These are phyloP conservation scores for Penicillium argentinense DNA, from an alignment of 495 filamentous ascomycete species.

Conservation along the genomic window DNA sequence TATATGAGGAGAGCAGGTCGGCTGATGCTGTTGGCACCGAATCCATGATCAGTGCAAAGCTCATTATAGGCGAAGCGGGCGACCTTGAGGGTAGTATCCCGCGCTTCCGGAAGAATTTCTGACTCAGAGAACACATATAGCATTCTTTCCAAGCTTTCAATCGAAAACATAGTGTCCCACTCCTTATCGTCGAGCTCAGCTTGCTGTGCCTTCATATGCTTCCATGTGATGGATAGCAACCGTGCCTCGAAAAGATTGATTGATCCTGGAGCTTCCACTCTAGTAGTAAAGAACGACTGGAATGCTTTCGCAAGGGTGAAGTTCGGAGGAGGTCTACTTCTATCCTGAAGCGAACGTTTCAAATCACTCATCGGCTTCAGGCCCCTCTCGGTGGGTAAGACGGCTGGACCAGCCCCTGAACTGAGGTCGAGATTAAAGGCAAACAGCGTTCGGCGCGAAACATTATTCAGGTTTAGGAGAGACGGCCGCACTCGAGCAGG, in stretches of 20 bases:
- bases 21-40: constrained; percentile 34
- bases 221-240: constrained; percentile 55
- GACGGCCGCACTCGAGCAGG: constrained; percentile 23
- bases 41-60: constrained; percentile 42
- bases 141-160: constrained; percentile 51
- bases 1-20: constrained; percentile 48
- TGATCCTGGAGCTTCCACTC: constrained; percentile 42
- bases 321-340: constrained; percentile 54
- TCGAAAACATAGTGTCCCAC: constrained; percentile 43
- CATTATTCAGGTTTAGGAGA: constrained; percentile 17
- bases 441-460: constrained; percentile 36
- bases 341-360: constrained; percentile 32
- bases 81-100: constrained; percentile 43
- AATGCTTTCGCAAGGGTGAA: constrained; percentile 64
- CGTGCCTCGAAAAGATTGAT: constrained; percentile 67
- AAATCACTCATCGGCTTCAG: constrained; percentile 46
- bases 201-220: constrained; percentile 51
- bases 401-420: constrained; percentile 17
- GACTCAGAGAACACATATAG: constrained; percentile 40
- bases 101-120: constrained; percentile 35
- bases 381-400: constrained; percentile 41
- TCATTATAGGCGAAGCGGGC: constrained; percentile 58
- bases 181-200: constrained; percentile 34
- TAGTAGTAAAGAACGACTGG: constrained; percentile 59
- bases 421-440: constrained; percentile 28